These are phyloP conservation scores for Symbiodinium pilosum DNA, from an alignment of 73 alveolate genomes.

Conservation along the genomic window DNA sequence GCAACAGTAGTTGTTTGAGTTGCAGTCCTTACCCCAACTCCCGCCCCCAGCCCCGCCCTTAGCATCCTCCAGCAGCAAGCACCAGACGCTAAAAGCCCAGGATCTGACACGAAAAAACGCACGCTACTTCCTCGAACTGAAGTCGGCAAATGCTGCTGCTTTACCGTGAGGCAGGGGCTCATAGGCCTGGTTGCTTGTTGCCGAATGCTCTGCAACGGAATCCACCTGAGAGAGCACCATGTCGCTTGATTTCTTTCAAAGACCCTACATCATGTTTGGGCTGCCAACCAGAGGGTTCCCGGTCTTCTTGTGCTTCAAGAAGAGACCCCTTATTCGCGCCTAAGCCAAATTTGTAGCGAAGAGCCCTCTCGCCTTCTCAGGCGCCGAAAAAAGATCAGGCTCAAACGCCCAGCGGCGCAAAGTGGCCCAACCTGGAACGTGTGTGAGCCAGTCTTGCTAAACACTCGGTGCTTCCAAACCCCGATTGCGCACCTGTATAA, in stretches of 20 bases:
- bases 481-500: slow-evolving; percentile 42
- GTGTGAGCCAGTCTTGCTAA: too few species aligned
- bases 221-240: slow-evolving; percentile 37
- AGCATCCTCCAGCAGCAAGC: too few species aligned
- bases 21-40: too few species aligned
- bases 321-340: slow-evolving; percentile 92
- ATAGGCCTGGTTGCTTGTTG: slow-evolving; percentile 81
- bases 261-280: too few species aligned
- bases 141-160: too few species aligned
- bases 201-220: slow-evolving; percentile 90
- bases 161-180: not conserved
- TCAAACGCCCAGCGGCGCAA: slow-evolving; percentile 71
- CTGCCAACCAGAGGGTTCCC: slow-evolving; percentile 63
- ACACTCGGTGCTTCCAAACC: too few species aligned
- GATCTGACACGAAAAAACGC: too few species aligned
- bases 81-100: not conserved
- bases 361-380: not conserved
- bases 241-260: too few species aligned
- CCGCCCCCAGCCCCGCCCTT: not conserved
- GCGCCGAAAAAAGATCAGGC: too few species aligned
- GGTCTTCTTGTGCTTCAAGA: slow-evolving; percentile 92
- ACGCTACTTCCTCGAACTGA: too few species aligned
- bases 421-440: slow-evolving; percentile 63
- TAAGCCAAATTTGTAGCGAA: too few species aligned
- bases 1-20: too few species aligned